Conservation (phyloP, 371 early-diverging fungal species). For the Mortierella sp. region DNA sequence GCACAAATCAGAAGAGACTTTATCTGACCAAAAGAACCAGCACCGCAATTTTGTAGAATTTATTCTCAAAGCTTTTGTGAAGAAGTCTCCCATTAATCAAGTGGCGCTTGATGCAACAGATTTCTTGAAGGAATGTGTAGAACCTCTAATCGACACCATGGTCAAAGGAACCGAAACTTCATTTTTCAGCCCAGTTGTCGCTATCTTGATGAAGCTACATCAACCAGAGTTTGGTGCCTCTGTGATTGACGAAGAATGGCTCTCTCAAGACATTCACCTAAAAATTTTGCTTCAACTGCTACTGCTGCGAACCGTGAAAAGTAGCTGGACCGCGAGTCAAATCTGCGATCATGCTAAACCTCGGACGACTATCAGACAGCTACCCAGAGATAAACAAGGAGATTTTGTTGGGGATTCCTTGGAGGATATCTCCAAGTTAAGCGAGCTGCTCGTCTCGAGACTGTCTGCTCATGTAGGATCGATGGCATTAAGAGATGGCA, state of each 20-base stretch:
- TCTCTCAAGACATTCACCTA: constrained; percentile 20
- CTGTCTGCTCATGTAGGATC: constrained; percentile 7
- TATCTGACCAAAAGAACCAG: neutral
- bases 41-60: constrained; percentile 34
- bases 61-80: constrained; percentile 9
- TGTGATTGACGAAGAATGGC: neutral
- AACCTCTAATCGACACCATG: constrained; percentile 15
- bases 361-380: neutral
- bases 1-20: neutral
- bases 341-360: neutral
- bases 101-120: constrained; percentile 23
- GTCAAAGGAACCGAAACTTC: neutral
- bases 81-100: neutral
- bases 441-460: constrained; percentile 18
- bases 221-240: neutral
- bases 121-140: constrained; percentile 27
- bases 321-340: constrained; percentile 10
- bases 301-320: constrained; percentile 17
- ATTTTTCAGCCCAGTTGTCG: constrained; percentile 13
- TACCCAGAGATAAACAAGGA: neutral
- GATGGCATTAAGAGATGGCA: too few species aligned
- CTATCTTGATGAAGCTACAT: constrained; percentile 22
- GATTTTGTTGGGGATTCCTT: constrained; percentile 7
- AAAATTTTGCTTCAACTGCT: constrained; percentile 19
- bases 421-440: constrained; percentile 27